These are phyloP conservation scores for Akanthomyces uredinophilus DNA, from an alignment of 2,329 filamentous ascomycete species.

Conservation along the genomic window DNA sequence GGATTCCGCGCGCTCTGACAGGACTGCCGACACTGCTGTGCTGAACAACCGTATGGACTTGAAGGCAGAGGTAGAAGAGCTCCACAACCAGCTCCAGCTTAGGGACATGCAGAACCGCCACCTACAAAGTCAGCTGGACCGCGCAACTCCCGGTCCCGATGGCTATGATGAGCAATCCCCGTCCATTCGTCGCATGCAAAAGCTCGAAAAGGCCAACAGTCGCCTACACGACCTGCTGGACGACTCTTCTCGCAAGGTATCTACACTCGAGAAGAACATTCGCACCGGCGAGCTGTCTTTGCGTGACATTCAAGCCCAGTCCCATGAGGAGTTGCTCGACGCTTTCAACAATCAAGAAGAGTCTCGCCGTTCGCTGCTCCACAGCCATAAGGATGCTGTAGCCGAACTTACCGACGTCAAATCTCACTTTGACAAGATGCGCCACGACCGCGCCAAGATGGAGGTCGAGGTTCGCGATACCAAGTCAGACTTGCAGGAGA, in stretches of 20 bases:
- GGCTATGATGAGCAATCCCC: slow-evolving; percentile 73
- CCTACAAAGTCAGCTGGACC: slow-evolving; percentile 79
- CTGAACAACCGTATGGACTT: slow-evolving; percentile 89
- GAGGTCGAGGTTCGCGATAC: slow-evolving; percentile 86
- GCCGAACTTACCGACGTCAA: slow-evolving; percentile 84
- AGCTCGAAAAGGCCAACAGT: slow-evolving; percentile 87
- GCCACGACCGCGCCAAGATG: slow-evolving; percentile 69
- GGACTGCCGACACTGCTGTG: slow-evolving; percentile 72
- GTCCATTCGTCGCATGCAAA: slow-evolving; percentile 74
- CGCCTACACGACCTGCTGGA: slow-evolving; percentile 91
- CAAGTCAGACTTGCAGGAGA: slow-evolving; percentile 76
- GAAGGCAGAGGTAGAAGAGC: slow-evolving; percentile 82
- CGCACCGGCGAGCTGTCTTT: slow-evolving; percentile 82
- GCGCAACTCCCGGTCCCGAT: slow-evolving; percentile 57
- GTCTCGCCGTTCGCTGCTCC: slow-evolving; percentile 72
- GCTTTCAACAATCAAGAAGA: slow-evolving; percentile 91
- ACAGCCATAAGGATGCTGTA: slow-evolving; percentile 80
- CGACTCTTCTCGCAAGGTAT: slow-evolving; percentile 89
- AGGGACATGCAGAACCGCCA: slow-evolving; percentile 94
- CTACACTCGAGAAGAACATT: slow-evolving; percentile 79
- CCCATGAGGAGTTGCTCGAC: slow-evolving; percentile 90
- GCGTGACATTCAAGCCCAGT: slow-evolving; percentile 86
- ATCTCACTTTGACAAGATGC: slow-evolving; percentile 78
- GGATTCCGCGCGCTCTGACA: slow-evolving; percentile 79
- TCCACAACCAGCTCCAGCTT: slow-evolving; percentile 91